Evolutionary conservation across 495 filamentous ascomycete genomes (phyloP).

Genomic region (Talaromyces wortmannii): DNA sequence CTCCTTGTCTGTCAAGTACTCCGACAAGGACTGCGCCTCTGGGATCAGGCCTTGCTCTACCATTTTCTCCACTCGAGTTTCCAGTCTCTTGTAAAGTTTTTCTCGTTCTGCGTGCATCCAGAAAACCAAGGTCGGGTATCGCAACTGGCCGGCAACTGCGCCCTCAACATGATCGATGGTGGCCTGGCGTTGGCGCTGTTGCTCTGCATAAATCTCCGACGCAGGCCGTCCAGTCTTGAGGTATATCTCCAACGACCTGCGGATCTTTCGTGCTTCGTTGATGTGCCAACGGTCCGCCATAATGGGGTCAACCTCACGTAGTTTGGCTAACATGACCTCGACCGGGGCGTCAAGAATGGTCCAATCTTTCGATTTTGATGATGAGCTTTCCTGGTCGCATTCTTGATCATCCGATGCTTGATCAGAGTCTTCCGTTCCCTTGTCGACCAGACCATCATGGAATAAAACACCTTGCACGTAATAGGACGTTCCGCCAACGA

Average conservation of each 20-base stretch:
- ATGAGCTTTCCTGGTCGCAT: background rate
- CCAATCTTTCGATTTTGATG: conserved; percentile 33
- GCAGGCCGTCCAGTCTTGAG: conserved; percentile 70
- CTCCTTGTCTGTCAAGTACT: conserved; percentile 40
- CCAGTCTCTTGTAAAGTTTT: conserved; percentile 59
- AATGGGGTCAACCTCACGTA: conserved; percentile 74
- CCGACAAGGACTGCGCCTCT: conserved; percentile 58
- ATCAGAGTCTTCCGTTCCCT: conserved; percentile 15
- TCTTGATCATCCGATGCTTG: conserved; percentile 11
- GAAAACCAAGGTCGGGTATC: conserved; percentile 63
- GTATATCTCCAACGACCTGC: conserved; percentile 83
- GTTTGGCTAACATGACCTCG: conserved; percentile 60
- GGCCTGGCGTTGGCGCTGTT: conserved; percentile 32
- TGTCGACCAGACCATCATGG: conserved; percentile 51
- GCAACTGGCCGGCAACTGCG: conserved; percentile 21
- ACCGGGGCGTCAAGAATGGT: conserved; percentile 67
- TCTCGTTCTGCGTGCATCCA: conserved; percentile 78
- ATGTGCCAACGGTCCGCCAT: conserved; percentile 95
- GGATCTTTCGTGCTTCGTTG: conserved; percentile 83
- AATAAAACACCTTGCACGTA: conserved; percentile 88
- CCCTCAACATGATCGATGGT: conserved; percentile 9
- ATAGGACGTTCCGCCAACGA: conserved; percentile 94
- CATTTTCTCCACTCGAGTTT: conserved; percentile 79
- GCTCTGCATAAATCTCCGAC: conserved; percentile 83
- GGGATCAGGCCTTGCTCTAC: conserved; percentile 60